A percentile compares a stretch with the other conserved stretches of the same genome.
Evolutionary conservation across 371 early-diverging fungal genomes (phyloP).

Genomic region (Blastocladiella emersonii): DNA sequence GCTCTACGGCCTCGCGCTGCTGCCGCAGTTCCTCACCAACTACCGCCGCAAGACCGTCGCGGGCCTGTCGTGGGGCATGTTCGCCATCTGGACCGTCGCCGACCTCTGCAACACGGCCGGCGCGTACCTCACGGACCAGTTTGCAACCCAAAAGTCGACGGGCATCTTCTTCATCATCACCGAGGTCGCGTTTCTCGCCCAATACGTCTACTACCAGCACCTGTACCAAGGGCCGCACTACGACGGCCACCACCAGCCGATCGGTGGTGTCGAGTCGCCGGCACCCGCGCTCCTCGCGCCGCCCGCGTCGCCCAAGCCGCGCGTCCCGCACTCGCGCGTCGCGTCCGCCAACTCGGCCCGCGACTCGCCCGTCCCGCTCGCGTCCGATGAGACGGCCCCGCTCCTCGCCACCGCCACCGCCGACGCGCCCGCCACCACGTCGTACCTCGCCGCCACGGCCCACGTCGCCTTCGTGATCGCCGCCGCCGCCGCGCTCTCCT

Average conservation of each 20-base stretch:
- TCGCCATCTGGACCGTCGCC: slow-evolving; percentile 7
- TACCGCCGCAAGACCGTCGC: slow-evolving; percentile 7
- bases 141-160: slow-evolving; percentile 2
- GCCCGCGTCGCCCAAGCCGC: neutral
- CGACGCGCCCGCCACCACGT: neutral
- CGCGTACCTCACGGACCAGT: slow-evolving; percentile 7
- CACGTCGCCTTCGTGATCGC: neutral
- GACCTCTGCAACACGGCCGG: slow-evolving; percentile 6
- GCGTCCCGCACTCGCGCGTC: neutral
- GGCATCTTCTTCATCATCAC: slow-evolving; percentile 6
- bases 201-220: slow-evolving; percentile 3
- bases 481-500: neutral
- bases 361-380: no score
- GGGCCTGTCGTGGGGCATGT: neutral
- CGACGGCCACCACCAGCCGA: no score
- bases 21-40: slow-evolving; percentile 5
- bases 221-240: no score
- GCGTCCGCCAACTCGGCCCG: neutral
- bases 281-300: no score
- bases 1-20: slow-evolving; percentile 7
- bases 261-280: no score
- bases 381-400: no score
- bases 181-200: neutral
- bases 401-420: neutral
- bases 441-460: neutral